A percentile compares a stretch with the other conserved stretches of the same genome.
phyloP scores from a whole-genome alignment of 345 rosid genomes.

The Stellera chamaejasme region DNA sequence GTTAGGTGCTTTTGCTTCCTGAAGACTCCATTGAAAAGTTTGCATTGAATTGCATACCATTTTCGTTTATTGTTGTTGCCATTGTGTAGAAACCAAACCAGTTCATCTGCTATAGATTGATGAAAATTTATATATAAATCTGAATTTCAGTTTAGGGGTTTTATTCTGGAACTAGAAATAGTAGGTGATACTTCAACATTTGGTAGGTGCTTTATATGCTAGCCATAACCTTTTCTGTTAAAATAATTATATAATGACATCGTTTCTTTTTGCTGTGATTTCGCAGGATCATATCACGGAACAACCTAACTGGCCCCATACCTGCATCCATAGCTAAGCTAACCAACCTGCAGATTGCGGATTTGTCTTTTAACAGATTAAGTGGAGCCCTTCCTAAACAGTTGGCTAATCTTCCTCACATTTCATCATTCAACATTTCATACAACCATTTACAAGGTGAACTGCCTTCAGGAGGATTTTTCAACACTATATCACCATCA shows the following conservation, averaged over 20 bases:
- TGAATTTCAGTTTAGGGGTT: not conserved
- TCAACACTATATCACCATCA: constrained; percentile 64
- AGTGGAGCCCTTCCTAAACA: constrained; percentile 66
- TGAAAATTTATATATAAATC: no score
- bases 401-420: constrained; percentile 67
- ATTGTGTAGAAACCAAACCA: no score
- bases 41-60: no score
- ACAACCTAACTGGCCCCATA: constrained; percentile 54
- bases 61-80: no score
- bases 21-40: no score
- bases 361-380: constrained; percentile 58
- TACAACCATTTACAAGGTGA: constrained; percentile 77
- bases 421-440: constrained; percentile 71
- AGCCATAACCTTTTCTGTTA: no score
- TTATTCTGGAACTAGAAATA: no score
- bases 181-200: constrained; percentile 1
- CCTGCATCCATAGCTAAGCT: constrained; percentile 61
- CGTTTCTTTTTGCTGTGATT: constrained; percentile 3
- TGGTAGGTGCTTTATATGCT: not conserved
- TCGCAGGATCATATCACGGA: constrained; percentile 57
- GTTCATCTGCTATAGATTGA: no score
- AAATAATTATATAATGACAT: not conserved
- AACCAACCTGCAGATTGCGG: constrained; percentile 48
- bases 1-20: not conserved
- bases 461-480: constrained; percentile 78